phyloP scores from a whole-genome alignment of 306 rosid species.

The Erythrophleum fordii region DNA sequence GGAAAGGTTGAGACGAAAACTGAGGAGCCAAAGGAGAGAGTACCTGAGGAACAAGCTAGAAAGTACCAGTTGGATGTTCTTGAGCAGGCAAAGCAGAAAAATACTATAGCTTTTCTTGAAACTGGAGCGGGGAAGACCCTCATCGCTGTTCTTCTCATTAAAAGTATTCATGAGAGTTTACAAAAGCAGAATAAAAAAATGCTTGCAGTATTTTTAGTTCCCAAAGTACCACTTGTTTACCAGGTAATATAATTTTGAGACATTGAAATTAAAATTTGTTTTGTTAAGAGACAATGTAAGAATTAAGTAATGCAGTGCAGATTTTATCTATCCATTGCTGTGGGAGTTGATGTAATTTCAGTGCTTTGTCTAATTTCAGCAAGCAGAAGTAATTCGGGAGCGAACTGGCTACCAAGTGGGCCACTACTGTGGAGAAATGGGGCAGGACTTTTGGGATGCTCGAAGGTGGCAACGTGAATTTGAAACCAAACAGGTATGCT shows the following conservation, averaged over 20 bases:
- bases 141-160: constrained; percentile 92
- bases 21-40: constrained; percentile 62
- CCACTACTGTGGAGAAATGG: constrained; percentile 99
- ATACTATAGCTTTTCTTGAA: constrained; percentile 96
- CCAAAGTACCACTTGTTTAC: constrained; percentile 97
- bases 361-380: constrained; percentile 61
- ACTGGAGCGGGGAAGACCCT: constrained; percentile 99
- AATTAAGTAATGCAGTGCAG: constrained; percentile 7
- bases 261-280: constrained; percentile 1
- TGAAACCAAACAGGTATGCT: constrained; percentile 76
- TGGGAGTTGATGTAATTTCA: constrained; percentile 18
- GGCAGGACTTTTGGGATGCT: constrained; percentile 98
- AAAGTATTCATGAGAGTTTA: constrained; percentile 66
- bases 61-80: constrained; percentile 98
- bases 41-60: constrained; percentile 87
- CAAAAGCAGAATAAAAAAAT: constrained; percentile 70
- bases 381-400: constrained; percentile 98
- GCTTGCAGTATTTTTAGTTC: constrained; percentile 95
- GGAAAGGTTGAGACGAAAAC: constrained; percentile 54
- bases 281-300: constrained; percentile 16
- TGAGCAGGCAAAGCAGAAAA: constrained; percentile 87
- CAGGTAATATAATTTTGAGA: constrained; percentile 61
- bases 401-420: constrained; percentile 95
- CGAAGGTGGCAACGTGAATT: constrained; percentile 98
- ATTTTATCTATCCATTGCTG: constrained; percentile 1